Percentiles rank a stretch among this genome's conserved stretches.
Conservation (phyloP, 306 rosid species). For the Astragalus membranaceus region DNA sequence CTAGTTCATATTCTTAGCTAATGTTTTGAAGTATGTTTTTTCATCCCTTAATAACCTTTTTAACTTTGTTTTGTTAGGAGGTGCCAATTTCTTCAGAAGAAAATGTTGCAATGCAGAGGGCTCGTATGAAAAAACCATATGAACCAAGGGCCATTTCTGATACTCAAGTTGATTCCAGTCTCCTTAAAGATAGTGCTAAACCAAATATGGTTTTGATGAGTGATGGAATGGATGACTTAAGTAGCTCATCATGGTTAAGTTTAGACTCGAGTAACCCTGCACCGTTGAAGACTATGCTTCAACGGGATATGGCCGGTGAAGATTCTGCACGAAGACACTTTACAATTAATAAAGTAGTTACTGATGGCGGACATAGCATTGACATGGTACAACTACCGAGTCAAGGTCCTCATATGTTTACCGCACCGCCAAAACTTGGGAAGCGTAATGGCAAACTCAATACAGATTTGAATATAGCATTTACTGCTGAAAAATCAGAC, state of each 20-base stretch:
- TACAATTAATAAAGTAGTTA: conserved; percentile 21
- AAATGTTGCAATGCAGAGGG: conserved; percentile 11
- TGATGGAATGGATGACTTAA: conserved; percentile 44
- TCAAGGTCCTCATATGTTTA: conserved; percentile 29
- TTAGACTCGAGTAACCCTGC: conserved; percentile 47
- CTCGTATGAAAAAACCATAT: conserved; percentile 14
- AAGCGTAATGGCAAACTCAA: conserved; percentile 41
- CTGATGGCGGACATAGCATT: conserved; percentile 15
- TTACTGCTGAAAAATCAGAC: conserved; percentile 38
- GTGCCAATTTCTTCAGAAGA: conserved; percentile 26
- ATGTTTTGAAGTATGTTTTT: neutral
- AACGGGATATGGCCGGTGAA: conserved; percentile 11
- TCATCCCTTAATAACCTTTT: neutral
- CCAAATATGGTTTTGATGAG: conserved; percentile 34
- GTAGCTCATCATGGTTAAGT: conserved; percentile 57
- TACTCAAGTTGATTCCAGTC: conserved; percentile 28
- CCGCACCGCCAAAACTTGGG: conserved; percentile 36
- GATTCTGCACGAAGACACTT: conserved; percentile 21
- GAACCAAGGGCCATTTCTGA: conserved; percentile 28
- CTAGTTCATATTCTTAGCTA: neutral
- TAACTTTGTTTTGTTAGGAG: conserved; percentile 40
- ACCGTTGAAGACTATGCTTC: conserved; percentile 13
- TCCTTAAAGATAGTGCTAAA: conserved; percentile 23
- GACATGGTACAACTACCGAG: conserved; percentile 39
- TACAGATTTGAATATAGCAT: conserved; percentile 31